Evolutionary conservation across 805 yeast species (phyloP), one percentile per base, ranked within the genome.

Genomic region (Sugiyamaella mastotermitis): DNA sequence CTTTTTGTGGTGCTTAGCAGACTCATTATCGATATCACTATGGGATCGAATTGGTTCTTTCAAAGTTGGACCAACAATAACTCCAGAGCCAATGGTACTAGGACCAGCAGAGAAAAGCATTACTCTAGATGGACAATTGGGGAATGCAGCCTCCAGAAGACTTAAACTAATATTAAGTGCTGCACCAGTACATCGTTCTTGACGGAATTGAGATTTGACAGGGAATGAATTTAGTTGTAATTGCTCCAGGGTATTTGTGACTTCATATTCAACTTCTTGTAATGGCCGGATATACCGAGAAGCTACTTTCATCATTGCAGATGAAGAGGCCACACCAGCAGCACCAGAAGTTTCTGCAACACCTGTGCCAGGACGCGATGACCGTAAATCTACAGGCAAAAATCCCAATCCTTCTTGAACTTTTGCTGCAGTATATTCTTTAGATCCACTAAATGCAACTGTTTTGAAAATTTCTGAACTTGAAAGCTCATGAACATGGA

Each of bases 11-110:
- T 87, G 94, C 56, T 81, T 81, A 37, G 95, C 94, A 31, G 73
- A 63, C 48, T 86, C 95, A 50, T 84, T 81, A 58, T 87, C 95
- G 49, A 87, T 82, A 59, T 87, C 96, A 48, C 80, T 82, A 62
- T 87, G 97, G 4, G 96, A 88, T 70, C 97, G 77, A 49, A 88
- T 78, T 33, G 96, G 94, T 60, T 87, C 95, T 56, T 82, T 83
- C 57, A 87, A 70, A 57, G 83, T 85, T 13, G 79, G 75, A 21
- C 83, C 82, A 23, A 88, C 97, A 52, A 87, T 83, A 57, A 79
- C 64, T 50, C 97, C 97, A 8, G 96, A 95, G 32, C 79, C 80
- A 51, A 78, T 72, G 30, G 96, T 88, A 60, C 94, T 76, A 28
- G 94, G 92, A 45, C 96, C 97, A 41, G 87, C 87, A 31, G 92